A percentile compares a stretch with the other conserved stretches of the same genome.
Evolutionary conservation across 345 rosid genomes (phyloP).

Genomic region (Linum trigynum): DNA sequence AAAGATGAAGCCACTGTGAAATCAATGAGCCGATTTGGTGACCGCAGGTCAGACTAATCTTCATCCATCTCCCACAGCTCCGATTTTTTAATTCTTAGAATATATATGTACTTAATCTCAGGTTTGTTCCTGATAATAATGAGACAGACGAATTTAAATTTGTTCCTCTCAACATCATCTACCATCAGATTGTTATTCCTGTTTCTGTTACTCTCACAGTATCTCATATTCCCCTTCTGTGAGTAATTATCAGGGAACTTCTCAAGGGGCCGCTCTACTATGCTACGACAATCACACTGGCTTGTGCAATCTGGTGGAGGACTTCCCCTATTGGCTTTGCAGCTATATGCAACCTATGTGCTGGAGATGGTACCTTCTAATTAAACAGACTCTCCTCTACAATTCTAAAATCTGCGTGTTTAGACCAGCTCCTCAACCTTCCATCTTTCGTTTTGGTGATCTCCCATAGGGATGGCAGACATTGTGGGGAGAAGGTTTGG

Average conservation of each 20-base stretch:
- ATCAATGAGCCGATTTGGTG: slow-evolving; percentile 95
- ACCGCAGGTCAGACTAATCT: slow-evolving; percentile 46
- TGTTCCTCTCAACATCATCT: background rate
- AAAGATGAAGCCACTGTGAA: slow-evolving; percentile 79
- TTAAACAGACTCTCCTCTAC: background rate
- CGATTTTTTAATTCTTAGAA: background rate
- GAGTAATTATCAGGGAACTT: slow-evolving; percentile 67
- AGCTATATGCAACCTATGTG: slow-evolving; percentile 83
- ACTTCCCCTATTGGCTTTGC: slow-evolving; percentile 70
- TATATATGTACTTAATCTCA: background rate
- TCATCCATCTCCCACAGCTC: background rate
- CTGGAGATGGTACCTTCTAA: slow-evolving; percentile 77
- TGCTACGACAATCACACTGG: slow-evolving; percentile 45
- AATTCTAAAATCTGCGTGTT: background rate
- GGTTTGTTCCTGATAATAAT: background rate
- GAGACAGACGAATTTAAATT: background rate
- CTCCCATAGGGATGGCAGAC: slow-evolving; percentile 69
- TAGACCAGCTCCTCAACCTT: background rate
- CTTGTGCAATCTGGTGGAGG: slow-evolving; percentile 65
- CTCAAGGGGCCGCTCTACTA: slow-evolving; percentile 86
- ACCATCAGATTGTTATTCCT: background rate
- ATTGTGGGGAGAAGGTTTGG: slow-evolving; percentile 75
- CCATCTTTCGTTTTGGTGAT: background rate
- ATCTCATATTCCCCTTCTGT: background rate
- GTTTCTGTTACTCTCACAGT: too few species aligned